phyloP scores from a whole-genome alignment of 805 yeast genomes.

The Priceomyces melissophilus region DNA sequence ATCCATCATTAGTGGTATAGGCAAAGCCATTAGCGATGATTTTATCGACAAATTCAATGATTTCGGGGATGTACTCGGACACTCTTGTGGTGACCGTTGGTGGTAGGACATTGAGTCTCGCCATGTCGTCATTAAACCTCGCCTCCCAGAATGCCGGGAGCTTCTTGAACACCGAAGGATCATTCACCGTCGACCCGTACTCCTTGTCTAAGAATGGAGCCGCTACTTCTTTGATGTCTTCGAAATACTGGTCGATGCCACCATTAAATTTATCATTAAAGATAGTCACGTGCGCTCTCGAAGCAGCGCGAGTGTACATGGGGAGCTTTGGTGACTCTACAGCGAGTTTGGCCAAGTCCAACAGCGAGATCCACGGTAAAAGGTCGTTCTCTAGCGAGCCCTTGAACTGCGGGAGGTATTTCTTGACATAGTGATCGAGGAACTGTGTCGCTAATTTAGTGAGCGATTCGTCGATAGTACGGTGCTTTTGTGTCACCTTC shows the following conservation, averaged over 20 bases:
- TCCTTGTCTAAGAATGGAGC: constrained; percentile 70
- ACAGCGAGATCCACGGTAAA: constrained; percentile 45
- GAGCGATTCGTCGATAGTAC: constrained; percentile 32
- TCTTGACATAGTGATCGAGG: constrained; percentile 46
- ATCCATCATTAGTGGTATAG: constrained; percentile 78
- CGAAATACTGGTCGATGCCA: constrained; percentile 38
- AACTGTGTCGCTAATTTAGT: constrained; percentile 38
- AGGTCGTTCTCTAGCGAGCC: constrained; percentile 35
- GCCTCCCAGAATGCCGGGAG: constrained; percentile 89
- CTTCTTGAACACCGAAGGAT: constrained; percentile 76
- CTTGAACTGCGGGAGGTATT: constrained; percentile 50
- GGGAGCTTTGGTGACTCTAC: constrained; percentile 74
- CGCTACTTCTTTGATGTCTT: constrained; percentile 65
- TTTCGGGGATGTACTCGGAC: constrained; percentile 92
- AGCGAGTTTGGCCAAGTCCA: constrained; percentile 51
- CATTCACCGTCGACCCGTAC: constrained; percentile 73
- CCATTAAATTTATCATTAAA: constrained; percentile 14
- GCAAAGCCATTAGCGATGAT: constrained; percentile 83
- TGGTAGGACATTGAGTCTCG: constrained; percentile 73
- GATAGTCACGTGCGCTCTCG: constrained; percentile 48
- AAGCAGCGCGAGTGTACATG: constrained; percentile 72
- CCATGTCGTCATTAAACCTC: constrained; percentile 84
- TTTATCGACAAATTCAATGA: constrained; percentile 69
- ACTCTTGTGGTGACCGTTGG: constrained; percentile 90
- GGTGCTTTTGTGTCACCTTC: constrained; percentile 33